These are phyloP conservation scores for Exophiala calicioides DNA, from an alignment of 2,329 filamentous ascomycete genomes.

Conservation along the genomic window DNA sequence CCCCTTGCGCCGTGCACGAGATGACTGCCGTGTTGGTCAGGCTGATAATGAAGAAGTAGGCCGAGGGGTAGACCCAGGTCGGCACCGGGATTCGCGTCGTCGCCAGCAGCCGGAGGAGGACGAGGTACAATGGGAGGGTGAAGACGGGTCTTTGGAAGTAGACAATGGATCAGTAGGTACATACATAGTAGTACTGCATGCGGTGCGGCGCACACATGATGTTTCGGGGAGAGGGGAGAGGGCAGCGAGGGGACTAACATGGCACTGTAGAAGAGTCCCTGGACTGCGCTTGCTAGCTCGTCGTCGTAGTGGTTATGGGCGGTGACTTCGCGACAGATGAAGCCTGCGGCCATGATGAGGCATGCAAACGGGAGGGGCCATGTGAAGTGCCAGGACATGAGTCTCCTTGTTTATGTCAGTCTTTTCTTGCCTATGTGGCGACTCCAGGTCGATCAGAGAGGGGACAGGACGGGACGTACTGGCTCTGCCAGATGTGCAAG, in stretches of 20 bases:
- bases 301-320: conserved; percentile 10
- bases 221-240: not conserved
- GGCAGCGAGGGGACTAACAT: conserved; percentile 4
- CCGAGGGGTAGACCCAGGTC: not conserved
- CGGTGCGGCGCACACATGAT: no score
- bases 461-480: conserved; percentile 3
- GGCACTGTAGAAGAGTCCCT: conserved; percentile 24
- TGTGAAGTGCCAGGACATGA: conserved; percentile 15
- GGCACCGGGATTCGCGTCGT: not conserved
- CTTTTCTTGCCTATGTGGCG: not conserved
- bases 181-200: no score
- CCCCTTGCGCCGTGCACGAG: conserved; percentile 16
- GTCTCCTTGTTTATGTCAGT: conserved; percentile 12
- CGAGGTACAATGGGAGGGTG: conserved; percentile 14
- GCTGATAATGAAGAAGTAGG: conserved; percentile 6
- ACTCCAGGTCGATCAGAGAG: not conserved
- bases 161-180: not conserved
- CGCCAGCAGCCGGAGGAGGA: conserved; percentile 6
- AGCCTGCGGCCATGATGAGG: conserved; percentile 21
- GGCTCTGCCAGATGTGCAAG: conserved; percentile 24
- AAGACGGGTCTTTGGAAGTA: conserved; percentile 4
- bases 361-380: conserved; percentile 21
- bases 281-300: conserved; percentile 13
- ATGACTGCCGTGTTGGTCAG: conserved; percentile 15
- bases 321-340: conserved; percentile 25